Base-by-base conservation (phyloP, 2,329 filamentous ascomycete genomes). In the Ascochyta clinopodiicola region DNA sequence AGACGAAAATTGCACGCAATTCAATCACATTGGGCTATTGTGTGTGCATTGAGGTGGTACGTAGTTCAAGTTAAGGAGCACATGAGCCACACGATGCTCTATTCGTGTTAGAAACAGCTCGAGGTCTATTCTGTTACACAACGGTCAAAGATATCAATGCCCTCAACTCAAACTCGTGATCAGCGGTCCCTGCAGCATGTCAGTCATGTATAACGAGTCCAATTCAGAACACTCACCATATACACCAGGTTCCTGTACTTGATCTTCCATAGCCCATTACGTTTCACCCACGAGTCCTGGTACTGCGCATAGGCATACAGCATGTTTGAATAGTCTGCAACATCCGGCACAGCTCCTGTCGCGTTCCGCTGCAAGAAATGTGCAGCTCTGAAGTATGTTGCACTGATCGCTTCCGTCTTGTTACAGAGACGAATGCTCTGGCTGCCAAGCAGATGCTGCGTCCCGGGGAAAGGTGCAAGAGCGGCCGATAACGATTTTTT, bases 251-350 rank as follows among this genome's bases (percentile, higher is more conserved):
- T 53, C 13, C 51, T 17, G n/a, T 47, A 47, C 24, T 9, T 9
- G 13, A 53, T 47, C 44, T 38, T 53, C 51, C 51, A 53, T 5
- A n/a, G 12, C 15, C 38, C 51, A 47, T 47, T 32, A 1, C 15
- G 36, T 38, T 34, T 53, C 7, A 44, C 38, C 51, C 51, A 53
- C 17, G 51, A 43, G 31, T 53, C 51, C n/a, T 53, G 51, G n/a
- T 53, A 53, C 51, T 53, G 51, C 44, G 37, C 44, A 31, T 43
- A 53, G 24, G 51, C 51, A 25, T 22, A 22, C 31, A 53, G 13
- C 9, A 43, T 1, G 15, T 12, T 31, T 2, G 43, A 37, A 25
- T 43, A 32, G 7, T 38, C 51, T 2, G 32, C n/a, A 9, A 53
- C 6, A 10, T 27, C 44, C 4, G 19, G 19, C 9, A 44, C 44